Evolutionary conservation across 495 filamentous ascomycete genomes (phyloP).

Genomic region (Pseudotulostoma volvatum): DNA sequence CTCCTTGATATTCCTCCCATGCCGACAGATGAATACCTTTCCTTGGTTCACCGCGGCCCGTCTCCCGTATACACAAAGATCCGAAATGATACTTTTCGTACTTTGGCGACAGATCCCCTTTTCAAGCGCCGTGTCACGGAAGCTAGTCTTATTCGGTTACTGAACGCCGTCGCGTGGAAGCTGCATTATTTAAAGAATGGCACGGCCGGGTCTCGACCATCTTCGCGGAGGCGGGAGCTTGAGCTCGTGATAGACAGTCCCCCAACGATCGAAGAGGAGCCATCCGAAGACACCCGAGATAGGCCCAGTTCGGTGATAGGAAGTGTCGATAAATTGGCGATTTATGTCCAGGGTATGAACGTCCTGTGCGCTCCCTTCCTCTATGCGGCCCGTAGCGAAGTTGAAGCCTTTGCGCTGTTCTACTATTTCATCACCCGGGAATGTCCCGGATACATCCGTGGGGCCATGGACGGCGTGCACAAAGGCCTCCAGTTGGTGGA

Average conservation of each 20-base stretch:
- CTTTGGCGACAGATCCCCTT: slow-evolving; percentile 82
- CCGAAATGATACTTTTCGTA: slow-evolving; percentile 94
- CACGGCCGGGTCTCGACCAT: slow-evolving; percentile 21
- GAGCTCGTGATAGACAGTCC: slow-evolving; percentile 26
- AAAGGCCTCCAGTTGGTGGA: slow-evolving; percentile 82
- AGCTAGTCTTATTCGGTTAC: slow-evolving; percentile 79
- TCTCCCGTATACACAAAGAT: slow-evolving; percentile 95
- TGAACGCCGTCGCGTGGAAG: slow-evolving; percentile 95
- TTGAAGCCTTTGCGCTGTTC: slow-evolving; percentile 86
- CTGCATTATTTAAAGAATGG: slow-evolving; percentile 58
- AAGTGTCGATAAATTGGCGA: slow-evolving; percentile 44
- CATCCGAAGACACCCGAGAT: slow-evolving; percentile 9
- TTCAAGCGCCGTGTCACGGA: slow-evolving; percentile 92
- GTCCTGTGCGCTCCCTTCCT: slow-evolving; percentile 96
- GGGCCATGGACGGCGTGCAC: slow-evolving; percentile 95
- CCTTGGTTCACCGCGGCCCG: slow-evolving; percentile 78
- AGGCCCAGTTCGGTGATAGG: slow-evolving; percentile 13
- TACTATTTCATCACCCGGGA: slow-evolving; percentile 76
- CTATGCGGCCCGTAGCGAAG: slow-evolving; percentile 86
- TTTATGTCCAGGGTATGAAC: slow-evolving; percentile 98
- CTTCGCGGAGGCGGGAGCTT: slow-evolving; percentile 23
- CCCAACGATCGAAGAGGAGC: slow-evolving; percentile 31
- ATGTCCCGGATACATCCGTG: slow-evolving; percentile 84
- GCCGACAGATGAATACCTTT: slow-evolving; percentile 71
- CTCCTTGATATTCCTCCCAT: slow-evolving; percentile 74